Conservation (phyloP, 2,329 filamentous ascomycete species). For the Basipetospora chlamydospora region DNA sequence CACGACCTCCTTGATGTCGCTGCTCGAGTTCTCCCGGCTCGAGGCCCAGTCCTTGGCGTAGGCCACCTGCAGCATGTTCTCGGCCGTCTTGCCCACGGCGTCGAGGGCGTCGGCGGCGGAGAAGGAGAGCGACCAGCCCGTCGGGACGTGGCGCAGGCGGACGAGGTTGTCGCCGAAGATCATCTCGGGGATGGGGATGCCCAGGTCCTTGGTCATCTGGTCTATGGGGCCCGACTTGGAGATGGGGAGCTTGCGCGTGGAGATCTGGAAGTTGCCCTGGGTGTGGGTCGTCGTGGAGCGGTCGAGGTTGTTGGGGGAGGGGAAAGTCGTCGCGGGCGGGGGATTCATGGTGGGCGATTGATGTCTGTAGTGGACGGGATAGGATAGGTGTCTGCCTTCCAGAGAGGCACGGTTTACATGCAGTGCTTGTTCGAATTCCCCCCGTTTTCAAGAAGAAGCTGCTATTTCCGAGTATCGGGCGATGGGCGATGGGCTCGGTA, state of each 20-base stretch:
- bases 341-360: conserved; percentile 3
- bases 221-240: conserved; percentile 86
- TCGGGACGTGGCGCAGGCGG: conserved; percentile 54
- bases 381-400: neutral
- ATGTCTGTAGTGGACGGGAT: neutral
- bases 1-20: conserved; percentile 84
- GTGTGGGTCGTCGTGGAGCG: conserved; percentile 40
- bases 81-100: conserved; percentile 83
- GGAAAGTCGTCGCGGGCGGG: conserved; percentile 24
- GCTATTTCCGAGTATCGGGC: no score
- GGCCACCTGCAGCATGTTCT: conserved; percentile 81
- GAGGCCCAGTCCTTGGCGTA: conserved; percentile 76
- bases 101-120: conserved; percentile 79
- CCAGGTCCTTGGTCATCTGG: conserved; percentile 60
- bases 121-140: conserved; percentile 70
- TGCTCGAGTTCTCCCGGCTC: conserved; percentile 57
- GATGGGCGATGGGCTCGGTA: no score
- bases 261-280: conserved; percentile 58
- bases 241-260: conserved; percentile 83
- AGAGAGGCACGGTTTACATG: no score
- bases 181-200: conserved; percentile 92
- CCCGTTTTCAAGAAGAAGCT: no score
- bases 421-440: no score
- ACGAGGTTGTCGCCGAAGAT: conserved; percentile 95
- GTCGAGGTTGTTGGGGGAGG: conserved; percentile 31